These are phyloP conservation scores for Actinidia arguta DNA, from an alignment of 179 eudicot species.

Conservation along the genomic window DNA sequence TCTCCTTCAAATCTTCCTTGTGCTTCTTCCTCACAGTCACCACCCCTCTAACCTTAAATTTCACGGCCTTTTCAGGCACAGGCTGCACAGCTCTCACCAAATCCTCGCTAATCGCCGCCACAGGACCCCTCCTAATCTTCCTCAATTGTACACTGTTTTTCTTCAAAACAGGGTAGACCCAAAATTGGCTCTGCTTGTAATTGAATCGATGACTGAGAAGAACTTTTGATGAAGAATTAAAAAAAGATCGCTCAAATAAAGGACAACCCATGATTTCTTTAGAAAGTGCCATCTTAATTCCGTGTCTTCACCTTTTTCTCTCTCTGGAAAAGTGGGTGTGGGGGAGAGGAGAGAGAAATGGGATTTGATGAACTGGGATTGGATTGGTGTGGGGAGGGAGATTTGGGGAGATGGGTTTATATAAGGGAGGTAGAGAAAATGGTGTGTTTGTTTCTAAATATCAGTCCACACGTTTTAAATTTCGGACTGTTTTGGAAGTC, in stretches of 20 bases:
- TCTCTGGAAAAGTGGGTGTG: neutral
- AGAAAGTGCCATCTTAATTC: conserved; percentile 45
- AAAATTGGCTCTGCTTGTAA: conserved; percentile 12
- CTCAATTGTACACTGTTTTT: conserved; percentile 23
- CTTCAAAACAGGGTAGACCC: conserved; percentile 21
- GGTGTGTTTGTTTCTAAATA: neutral
- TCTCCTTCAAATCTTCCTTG: conserved; percentile 82
- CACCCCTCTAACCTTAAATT: conserved; percentile 78
- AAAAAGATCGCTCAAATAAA: conserved; percentile 39
- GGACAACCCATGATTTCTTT: conserved; percentile 62
- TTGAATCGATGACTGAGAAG: conserved; percentile 7
- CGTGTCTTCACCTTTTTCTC: neutral
- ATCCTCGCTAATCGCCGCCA: conserved; percentile 69
- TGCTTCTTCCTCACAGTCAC: conserved; percentile 83
- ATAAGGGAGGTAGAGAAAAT: neutral
- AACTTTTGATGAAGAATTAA: conserved; percentile 35
- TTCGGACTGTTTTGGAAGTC: neutral
- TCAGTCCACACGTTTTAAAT: conserved; percentile 24
- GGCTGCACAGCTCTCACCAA: conserved; percentile 24
- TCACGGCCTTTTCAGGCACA: conserved; percentile 45
- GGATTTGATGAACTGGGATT: neutral
- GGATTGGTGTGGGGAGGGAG: too few relatives aligned
- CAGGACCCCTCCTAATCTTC: conserved; percentile 12
- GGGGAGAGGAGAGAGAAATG: neutral
- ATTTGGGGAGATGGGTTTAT: neutral